Conservation (phyloP, 2,329 filamentous ascomycete genomes). For the Monilinia fructigena region DNA sequence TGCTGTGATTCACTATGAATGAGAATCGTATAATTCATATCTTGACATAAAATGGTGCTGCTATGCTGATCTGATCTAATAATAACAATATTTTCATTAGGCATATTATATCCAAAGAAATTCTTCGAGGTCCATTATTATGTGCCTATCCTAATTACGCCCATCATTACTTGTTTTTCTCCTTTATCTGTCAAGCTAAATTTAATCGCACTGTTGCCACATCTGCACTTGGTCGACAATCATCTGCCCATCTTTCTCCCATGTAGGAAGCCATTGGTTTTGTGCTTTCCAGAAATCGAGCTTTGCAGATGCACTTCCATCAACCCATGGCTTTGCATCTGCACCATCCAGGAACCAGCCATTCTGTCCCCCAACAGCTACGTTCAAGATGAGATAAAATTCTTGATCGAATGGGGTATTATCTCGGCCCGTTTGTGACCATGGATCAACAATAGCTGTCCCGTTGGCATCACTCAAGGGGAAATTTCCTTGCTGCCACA, state of each 20-base stretch:
- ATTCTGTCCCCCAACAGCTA: conserved; percentile 75
- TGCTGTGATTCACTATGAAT: background rate
- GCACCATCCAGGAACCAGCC: conserved; percentile 79
- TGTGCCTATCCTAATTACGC: background rate
- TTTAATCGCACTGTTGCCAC: conserved; percentile 66
- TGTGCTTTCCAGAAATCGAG: conserved; percentile 74
- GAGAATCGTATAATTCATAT: background rate
- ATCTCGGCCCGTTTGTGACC: conserved; percentile 58
- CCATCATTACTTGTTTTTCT: background rate
- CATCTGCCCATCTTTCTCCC: conserved; percentile 63
- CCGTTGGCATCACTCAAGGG: conserved; percentile 63
- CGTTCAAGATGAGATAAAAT: conserved; percentile 74
- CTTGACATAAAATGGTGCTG: background rate
- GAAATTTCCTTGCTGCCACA: conserved; percentile 70
- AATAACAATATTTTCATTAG: conserved; percentile 14
- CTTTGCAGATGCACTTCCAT: conserved; percentile 63
- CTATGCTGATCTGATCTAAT: conserved; percentile 10
- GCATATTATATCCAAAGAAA: conserved; percentile 11
- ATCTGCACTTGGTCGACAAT: conserved; percentile 69
- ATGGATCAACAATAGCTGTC: conserved; percentile 61
- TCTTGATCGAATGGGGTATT: conserved; percentile 73
- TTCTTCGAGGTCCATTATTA: background rate
- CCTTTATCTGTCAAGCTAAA: background rate
- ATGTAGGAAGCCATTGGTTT: conserved; percentile 67
- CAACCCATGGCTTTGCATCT: conserved; percentile 76